Base-by-base conservation (phyloP, 2,329 filamentous ascomycete genomes). In the Aureobasidium sp. region DNA sequence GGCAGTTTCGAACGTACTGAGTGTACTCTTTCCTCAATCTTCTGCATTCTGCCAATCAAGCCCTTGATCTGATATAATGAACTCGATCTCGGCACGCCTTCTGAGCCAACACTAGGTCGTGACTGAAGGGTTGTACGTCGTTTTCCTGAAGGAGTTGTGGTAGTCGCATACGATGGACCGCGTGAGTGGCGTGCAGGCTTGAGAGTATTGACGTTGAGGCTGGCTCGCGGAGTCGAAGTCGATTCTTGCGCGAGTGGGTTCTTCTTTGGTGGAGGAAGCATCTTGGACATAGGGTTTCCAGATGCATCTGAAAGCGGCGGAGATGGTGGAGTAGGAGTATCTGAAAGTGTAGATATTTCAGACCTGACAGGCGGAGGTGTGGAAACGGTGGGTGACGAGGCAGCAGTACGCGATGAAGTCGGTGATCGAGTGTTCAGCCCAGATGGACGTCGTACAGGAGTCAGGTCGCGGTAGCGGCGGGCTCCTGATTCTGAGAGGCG, bases 11-110 rank as follows among this genome's bases (percentile, higher is more conserved):
- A 97, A 68, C 92, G 87, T 20, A 88, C 94, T 27, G 88, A 91
- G 65, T 97, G 92, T 10, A 99, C 93, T 48, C 94, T 85, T 66
- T 94, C 90, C 74, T 97, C 94, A 65, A 99, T 86, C 67, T 91
- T 90, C 75, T 97, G 91, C 92, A 97, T 97, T 77, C 97, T 94
- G 32, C 91, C 92, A 63, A 95, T 96, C 66, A 99, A 86, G 34
- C 88, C 89, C 66, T 93, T 90, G 70, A 99, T 96, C 73, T 99
- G 94, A 67, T 89, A 89, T 55, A 99, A 84, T 1, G 94, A 97
- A 65, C 84, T 82, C 34, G 85, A 86, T 64, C 83, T 79, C 48
- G 84, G 81, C 60, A 86, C 70, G 32, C 74, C 73, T n/a, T 68
- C 68, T 6, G 66, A 64, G 9, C 65, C 60, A 32, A 66, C 57